phyloP scores from a whole-genome alignment of 192 early-diverging fungal genomes.

The Funneliformis mosseae region DNA sequence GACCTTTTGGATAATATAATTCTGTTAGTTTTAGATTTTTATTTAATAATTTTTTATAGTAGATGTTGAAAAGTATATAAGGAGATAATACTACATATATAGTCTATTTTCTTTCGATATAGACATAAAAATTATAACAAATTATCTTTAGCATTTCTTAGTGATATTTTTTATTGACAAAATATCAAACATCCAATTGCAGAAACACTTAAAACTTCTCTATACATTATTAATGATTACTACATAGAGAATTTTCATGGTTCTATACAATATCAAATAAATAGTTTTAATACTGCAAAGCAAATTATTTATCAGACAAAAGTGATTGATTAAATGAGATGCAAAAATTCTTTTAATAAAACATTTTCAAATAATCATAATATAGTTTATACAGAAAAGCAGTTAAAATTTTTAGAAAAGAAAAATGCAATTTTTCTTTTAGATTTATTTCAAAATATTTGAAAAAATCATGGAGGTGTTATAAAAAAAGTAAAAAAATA shows the following conservation, averaged over 20 bases:
- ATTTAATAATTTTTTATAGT: constrained; percentile 9
- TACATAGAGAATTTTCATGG: constrained; percentile 22
- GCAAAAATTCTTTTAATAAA: not conserved
- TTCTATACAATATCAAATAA: not conserved
- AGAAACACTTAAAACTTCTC: constrained; percentile 8
- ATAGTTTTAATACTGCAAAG: no score
- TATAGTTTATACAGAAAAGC: not conserved
- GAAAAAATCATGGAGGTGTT: not conserved
- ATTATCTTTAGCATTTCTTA: no score
- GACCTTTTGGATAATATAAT: constrained; percentile 9
- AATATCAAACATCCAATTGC: no score
- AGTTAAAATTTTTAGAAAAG: constrained; percentile 20
- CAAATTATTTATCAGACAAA: no score
- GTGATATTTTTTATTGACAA: no score
- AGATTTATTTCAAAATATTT: constrained; percentile 1
- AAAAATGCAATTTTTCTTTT: not conserved
- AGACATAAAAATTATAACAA: no score
- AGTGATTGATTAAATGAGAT: not conserved
- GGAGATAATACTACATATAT: not conserved
- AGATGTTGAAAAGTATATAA: not conserved
- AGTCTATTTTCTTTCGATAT: constrained; percentile 22
- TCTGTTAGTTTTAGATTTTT: no score
- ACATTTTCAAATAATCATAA: constrained; percentile 9
- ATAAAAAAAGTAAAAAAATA: no score
- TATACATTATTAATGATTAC: constrained; percentile 18